A percentile compares a stretch with the other conserved stretches of the same genome.
These are phyloP conservation scores for Forsythia viridissima DNA, from an alignment of 257 asterid species.

Conservation along the genomic window DNA sequence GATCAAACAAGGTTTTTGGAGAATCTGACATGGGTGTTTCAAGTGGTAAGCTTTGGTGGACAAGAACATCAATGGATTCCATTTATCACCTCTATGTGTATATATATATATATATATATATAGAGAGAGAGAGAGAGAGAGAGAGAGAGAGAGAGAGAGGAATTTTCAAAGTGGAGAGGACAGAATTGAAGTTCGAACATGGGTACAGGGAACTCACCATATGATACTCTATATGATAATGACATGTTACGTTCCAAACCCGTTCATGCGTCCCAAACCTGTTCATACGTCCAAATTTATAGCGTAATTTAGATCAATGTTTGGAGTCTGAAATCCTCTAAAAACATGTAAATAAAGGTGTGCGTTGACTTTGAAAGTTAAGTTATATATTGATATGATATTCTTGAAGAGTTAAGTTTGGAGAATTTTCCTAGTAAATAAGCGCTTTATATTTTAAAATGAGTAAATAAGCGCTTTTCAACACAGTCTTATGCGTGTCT, in stretches of 20 bases:
- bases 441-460: too few species aligned
- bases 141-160: neutral
- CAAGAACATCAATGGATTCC: neutral
- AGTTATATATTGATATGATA: too few species aligned
- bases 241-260: conserved; percentile 19
- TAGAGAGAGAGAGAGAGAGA: conserved; percentile 1
- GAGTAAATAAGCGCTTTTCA: too few species aligned
- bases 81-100: neutral
- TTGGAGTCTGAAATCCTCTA: neutral
- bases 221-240: neutral
- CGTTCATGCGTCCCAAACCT: neutral
- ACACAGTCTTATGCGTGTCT: too few species aligned
- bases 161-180: conserved; percentile 6
- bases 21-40: conserved; percentile 19
- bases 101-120: neutral
- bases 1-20: conserved; percentile 35
- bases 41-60: neutral
- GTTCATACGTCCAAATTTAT: neutral
- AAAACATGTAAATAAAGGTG: neutral
- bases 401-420: too few species aligned
- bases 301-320: neutral
- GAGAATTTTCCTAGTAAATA: too few species aligned
- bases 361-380: too few species aligned
- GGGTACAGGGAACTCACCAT: conserved; percentile 33
- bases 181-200: conserved; percentile 16